Evolutionary conservation across 495 filamentous ascomycete genomes (phyloP), one percentile per base, ranked within the genome.

Genomic region (Penicillium paradoxum): DNA sequence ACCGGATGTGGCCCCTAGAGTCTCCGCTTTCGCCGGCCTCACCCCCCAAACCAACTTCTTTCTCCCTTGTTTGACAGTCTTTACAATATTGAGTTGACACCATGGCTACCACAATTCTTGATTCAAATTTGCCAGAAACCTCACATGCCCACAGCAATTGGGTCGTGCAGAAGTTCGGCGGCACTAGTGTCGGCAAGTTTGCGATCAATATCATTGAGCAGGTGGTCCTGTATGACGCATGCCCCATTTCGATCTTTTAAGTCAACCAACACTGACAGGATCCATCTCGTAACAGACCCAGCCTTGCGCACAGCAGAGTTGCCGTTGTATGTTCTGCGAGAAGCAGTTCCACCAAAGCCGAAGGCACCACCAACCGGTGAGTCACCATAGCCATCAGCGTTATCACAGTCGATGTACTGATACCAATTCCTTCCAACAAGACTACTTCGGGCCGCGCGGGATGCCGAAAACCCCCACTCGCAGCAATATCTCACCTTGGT

Each of bases 331-430:
- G 93, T 63, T 98, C 93, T 37, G 93, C 93, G 18, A 73, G 91
- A 65, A 96, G 90, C 67, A 91, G 87, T 49, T 87, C 85, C 51
- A 92, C 89, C 59, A 97, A 97, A 69, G 81, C 80, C 25, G 89
- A 92, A 51, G 91, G 91, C 45, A 97, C 93, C 40, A 97, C 93
- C 38, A 97, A 93, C 74, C 83, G 90, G 89, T 95, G 75, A 82
- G 87, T 76, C 77, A 71, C 65, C n/a, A n/a, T n/a, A n/a, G n/a
- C n/a, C n/a, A n/a, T n/a, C n/a, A n/a, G n/a, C n/a, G n/a, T n/a
- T n/a, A n/a, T n/a, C n/a, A n/a, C n/a, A n/a, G n/a, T n/a, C n/a
- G n/a, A n/a, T 8, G 13, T 45, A 34, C 59, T 59, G 37, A 62
- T 53, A 14, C 15, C 29, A 33, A 18, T 24, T 6, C 11, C 39